phyloP scores from a whole-genome alignment of 441 rosid genomes.

The Gossypium davidsonii region DNA sequence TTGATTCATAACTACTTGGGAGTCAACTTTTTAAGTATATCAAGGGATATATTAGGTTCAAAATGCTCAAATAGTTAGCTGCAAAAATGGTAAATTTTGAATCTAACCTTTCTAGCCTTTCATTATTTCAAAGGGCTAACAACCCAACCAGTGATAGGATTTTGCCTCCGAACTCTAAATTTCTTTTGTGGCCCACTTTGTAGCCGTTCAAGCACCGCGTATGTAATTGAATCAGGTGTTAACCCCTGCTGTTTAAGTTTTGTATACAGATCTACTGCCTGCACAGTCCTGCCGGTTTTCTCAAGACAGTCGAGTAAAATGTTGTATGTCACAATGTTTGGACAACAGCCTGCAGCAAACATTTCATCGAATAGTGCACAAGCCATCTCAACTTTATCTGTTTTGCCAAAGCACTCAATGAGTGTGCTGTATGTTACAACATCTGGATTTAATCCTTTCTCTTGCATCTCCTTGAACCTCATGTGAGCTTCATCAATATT shows the following conservation, averaged over 20 bases:
- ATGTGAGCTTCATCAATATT: slow-evolving; percentile 93
- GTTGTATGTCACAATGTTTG: slow-evolving; percentile 83
- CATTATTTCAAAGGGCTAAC: slow-evolving; percentile 65
- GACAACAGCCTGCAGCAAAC: slow-evolving; percentile 68
- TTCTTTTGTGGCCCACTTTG: slow-evolving; percentile 70
- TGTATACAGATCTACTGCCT: slow-evolving; percentile 80
- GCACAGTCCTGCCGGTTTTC: slow-evolving; percentile 71
- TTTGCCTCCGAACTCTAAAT: slow-evolving; percentile 58
- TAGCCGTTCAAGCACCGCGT: slow-evolving; percentile 64
- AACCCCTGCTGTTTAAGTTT: slow-evolving; percentile 78
- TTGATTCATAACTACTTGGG: background rate
- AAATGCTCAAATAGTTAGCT: background rate
- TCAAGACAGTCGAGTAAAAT: slow-evolving; percentile 84
- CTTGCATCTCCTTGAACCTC: slow-evolving; percentile 87
- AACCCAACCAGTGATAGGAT: slow-evolving; percentile 91
- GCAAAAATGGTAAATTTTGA: background rate
- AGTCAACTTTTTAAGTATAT: background rate
- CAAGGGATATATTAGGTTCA: background rate
- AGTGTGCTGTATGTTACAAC: slow-evolving; percentile 88
- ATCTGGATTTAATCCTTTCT: slow-evolving; percentile 77
- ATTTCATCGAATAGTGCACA: slow-evolving; percentile 75
- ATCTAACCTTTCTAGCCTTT: background rate
- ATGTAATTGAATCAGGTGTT: slow-evolving; percentile 83
- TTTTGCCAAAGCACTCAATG: slow-evolving; percentile 91
- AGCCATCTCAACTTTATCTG: slow-evolving; percentile 86